phyloP scores from a whole-genome alignment of 164 flowering plant species.

The Brasenia schreberi region DNA sequence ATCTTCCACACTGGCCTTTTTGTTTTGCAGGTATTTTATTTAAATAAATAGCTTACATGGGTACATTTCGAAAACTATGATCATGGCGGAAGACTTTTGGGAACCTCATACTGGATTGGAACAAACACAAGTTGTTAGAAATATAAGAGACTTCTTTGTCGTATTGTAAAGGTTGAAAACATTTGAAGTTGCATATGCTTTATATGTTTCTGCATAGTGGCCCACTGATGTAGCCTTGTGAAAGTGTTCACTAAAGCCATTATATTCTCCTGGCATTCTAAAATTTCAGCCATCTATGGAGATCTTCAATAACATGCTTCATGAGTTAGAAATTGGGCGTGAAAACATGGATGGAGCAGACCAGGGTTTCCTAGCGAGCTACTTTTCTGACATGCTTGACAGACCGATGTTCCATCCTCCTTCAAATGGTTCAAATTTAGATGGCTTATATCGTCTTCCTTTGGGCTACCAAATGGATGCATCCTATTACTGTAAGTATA shows the following conservation, averaged over 20 bases:
- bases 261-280: not conserved
- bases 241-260: not conserved
- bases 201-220: not conserved
- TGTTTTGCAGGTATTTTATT: conserved; percentile 57
- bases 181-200: not conserved
- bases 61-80: not conserved
- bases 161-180: not conserved
- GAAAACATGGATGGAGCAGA: conserved; percentile 87
- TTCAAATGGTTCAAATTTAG: conserved; percentile 47
- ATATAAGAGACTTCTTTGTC: not conserved
- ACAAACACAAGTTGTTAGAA: not conserved
- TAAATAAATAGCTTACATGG: not conserved
- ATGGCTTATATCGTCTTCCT: conserved; percentile 79
- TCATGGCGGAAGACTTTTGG: not conserved
- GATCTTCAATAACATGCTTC: conserved; percentile 74
- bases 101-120: not conserved
- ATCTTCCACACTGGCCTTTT: conserved; percentile 98
- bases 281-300: conserved; percentile 55
- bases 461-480: conserved; percentile 99
- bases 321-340: conserved; percentile 39
- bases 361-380: conserved; percentile 74
- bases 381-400: conserved; percentile 80
- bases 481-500: conserved; percentile 65
- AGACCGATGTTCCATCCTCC: conserved; percentile 81
- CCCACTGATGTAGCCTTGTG: not conserved